Percentiles rank a stretch among this genome's conserved stretches.
phyloP scores from a whole-genome alignment of 208 protist genomes.

The Acanthamoeba quina region DNA sequence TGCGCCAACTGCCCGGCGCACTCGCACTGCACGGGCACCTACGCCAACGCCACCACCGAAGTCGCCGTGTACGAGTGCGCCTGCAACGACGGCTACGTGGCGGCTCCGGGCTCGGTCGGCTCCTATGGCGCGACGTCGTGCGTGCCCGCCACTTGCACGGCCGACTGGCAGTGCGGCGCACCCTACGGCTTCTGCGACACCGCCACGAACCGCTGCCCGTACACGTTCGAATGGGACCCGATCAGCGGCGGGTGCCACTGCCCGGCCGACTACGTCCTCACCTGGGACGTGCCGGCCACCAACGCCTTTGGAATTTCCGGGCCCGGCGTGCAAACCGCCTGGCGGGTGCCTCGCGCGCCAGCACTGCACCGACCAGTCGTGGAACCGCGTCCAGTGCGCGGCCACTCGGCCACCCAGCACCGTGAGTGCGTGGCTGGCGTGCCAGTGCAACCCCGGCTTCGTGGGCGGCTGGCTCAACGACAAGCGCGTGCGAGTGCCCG shows the following conservation, averaged over 20 bases:
- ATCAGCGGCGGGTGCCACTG: background rate
- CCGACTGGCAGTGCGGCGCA: background rate
- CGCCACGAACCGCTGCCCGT: background rate
- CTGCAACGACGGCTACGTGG: slow-evolving; percentile 25
- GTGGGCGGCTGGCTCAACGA: background rate
- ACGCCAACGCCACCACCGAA: background rate
- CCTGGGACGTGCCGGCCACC: background rate
- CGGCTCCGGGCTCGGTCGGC: background rate
- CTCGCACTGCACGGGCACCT: background rate
- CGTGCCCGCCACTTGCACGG: background rate
- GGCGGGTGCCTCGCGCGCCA: background rate
- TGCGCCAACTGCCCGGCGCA: background rate
- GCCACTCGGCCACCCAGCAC: background rate
- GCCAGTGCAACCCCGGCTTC: slow-evolving; percentile 43
- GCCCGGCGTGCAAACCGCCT: background rate
- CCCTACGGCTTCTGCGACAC: background rate
- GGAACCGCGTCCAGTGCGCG: background rate
- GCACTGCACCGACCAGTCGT: background rate
- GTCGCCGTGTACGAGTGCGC: background rate
- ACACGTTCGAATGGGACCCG: background rate
- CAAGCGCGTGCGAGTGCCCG: background rate
- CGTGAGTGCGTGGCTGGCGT: background rate
- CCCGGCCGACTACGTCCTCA: background rate
- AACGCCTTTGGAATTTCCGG: background rate
- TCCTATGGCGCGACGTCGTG: background rate